phyloP scores from a whole-genome alignment of 768 basidiomycete genomes.

The Coprinellus micaceus region DNA sequence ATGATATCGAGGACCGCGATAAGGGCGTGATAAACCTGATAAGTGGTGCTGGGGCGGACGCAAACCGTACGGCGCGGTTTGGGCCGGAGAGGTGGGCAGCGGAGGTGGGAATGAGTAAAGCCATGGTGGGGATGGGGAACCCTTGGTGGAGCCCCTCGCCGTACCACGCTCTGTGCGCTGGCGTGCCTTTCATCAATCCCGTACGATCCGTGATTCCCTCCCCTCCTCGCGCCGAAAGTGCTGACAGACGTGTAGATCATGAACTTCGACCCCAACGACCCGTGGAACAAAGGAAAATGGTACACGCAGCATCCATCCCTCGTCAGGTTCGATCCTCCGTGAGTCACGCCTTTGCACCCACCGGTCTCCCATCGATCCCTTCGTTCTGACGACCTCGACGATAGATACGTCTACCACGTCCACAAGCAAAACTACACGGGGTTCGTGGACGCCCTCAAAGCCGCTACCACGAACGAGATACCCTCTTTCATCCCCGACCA shows the following conservation, averaged over 20 bases:
- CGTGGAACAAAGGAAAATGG: slow-evolving; percentile 25
- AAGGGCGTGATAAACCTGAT: slow-evolving; percentile 17
- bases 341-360: not conserved
- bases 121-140: slow-evolving; percentile 28
- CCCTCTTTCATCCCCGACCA: slow-evolving; percentile 25
- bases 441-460: slow-evolving; percentile 25
- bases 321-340: slow-evolving; percentile 27
- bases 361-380: not conserved
- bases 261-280: slow-evolving; percentile 24
- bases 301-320: slow-evolving; percentile 29
- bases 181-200: slow-evolving; percentile 26
- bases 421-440: slow-evolving; percentile 23
- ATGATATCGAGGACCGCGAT: slow-evolving; percentile 20
- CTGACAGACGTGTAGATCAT: slow-evolving; percentile 12
- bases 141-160: slow-evolving; percentile 29
- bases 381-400: not conserved
- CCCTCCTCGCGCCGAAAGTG: too few species aligned
- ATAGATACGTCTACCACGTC: slow-evolving; percentile 33
- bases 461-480: slow-evolving; percentile 25
- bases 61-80: too few species aligned
- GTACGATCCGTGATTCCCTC: too few species aligned
- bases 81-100: slow-evolving; percentile 15
- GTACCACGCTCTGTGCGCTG: slow-evolving; percentile 32
- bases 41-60: too few species aligned
- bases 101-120: slow-evolving; percentile 22